Evolutionary conservation across 257 asterid species (phyloP).

Genomic region (Cordia subcordata): DNA sequence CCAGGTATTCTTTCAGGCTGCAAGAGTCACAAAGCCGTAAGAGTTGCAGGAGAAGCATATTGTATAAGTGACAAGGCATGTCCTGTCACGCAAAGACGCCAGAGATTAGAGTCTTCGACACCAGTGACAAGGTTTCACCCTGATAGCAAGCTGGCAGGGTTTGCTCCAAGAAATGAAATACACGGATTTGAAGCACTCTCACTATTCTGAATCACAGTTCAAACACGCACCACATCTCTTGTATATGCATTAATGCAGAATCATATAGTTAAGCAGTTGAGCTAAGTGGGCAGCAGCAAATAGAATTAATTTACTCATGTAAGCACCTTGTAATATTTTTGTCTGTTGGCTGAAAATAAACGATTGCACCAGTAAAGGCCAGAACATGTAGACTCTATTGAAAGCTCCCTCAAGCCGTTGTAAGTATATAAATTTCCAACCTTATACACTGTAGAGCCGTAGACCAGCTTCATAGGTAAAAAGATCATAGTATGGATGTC

Average conservation of each 20-base stretch:
- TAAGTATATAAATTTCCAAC: neutral
- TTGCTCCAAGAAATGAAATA: conserved; percentile 31
- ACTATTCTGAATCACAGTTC: conserved; percentile 26
- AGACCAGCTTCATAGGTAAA: neutral
- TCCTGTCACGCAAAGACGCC: conserved; percentile 18
- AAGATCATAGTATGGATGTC: no score
- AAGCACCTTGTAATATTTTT: neutral
- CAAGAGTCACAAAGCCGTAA: conserved; percentile 57
- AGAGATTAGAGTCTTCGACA: conserved; percentile 20
- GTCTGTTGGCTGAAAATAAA: neutral
- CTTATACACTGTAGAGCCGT: neutral
- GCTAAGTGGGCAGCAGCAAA: neutral
- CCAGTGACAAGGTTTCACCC: conserved; percentile 42
- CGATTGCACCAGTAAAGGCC: neutral
- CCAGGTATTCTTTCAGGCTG: conserved; percentile 62
- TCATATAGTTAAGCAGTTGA: neutral
- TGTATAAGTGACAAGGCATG: conserved; percentile 22
- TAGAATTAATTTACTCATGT: neutral
- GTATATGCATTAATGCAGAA: conserved; percentile 22
- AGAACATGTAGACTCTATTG: neutral
- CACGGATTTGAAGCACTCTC: conserved; percentile 30
- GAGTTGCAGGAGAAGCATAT: conserved; percentile 56
- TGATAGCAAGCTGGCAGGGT: conserved; percentile 29
- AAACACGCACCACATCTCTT: conserved; percentile 27
- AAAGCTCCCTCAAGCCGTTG: neutral